Percentiles rank a stretch among this genome's conserved stretches.
These are phyloP conservation scores for Skeletonema grethae DNA, from an alignment of 108 stramenopile species.

Conservation along the genomic window DNA sequence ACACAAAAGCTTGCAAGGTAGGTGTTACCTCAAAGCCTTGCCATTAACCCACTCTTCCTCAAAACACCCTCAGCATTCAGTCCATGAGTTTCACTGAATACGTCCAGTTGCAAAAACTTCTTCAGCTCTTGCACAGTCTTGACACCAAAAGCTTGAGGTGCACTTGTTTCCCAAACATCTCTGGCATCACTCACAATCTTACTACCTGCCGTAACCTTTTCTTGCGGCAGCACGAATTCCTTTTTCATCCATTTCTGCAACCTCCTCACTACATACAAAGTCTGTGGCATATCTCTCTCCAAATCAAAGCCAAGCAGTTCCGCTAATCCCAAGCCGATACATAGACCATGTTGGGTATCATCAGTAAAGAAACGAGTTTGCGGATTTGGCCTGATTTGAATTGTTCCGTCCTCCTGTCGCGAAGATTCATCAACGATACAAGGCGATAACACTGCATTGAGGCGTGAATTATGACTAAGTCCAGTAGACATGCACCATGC, in stretches of 20 bases:
- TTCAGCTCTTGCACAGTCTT: constrained; percentile 34
- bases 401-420: constrained; percentile 28
- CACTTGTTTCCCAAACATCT: constrained; percentile 44
- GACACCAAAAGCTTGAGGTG: constrained; percentile 53
- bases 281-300: constrained; percentile 50
- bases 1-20: background rate
- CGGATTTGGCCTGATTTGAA: constrained; percentile 44
- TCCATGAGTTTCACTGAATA: constrained; percentile 38
- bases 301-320: constrained; percentile 50
- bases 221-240: constrained; percentile 49
- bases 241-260: constrained; percentile 55
- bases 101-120: constrained; percentile 44
- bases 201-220: background rate
- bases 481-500: constrained; percentile 48
- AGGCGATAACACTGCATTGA: constrained; percentile 50
- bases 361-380: constrained; percentile 51
- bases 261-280: constrained; percentile 47
- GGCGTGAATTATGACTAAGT: constrained; percentile 47
- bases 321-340: constrained; percentile 48
- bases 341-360: constrained; percentile 50
- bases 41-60: constrained; percentile 39
- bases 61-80: constrained; percentile 31
- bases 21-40: constrained; percentile 28
- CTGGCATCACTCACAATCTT: constrained; percentile 41
- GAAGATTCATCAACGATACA: constrained; percentile 46